Base-by-base conservation (phyloP, 768 basidiomycete species). In the Suillus americanus region DNA sequence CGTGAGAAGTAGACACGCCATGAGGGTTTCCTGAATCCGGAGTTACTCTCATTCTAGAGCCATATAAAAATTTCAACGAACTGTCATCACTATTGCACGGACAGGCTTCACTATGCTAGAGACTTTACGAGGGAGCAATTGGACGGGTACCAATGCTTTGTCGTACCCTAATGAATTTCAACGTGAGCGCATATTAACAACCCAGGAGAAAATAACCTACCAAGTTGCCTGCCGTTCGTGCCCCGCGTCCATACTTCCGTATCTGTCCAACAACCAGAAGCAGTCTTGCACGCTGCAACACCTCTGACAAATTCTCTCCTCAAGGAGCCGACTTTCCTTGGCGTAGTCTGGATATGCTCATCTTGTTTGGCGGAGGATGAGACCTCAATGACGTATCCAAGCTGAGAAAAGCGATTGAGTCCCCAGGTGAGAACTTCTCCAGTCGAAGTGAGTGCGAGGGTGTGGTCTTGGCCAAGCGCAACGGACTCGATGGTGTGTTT, bases 371-470 rank as follows among this genome's bases (percentile, higher is more conserved):
- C 81, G 18, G 77, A 75, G 13, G 75, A 70, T 0, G 78, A 73
- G 1, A 79, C 68, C 66, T 98, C 94, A 4, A 97, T 81, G 3
- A 85, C 78, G 69, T 97, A 97, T 13, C 97, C 96, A 5, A 97
- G 83, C 71, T 98, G 96, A 5, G 86, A 80, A 74, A 95, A 97
- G 16, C 94, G 85, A 68, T 96, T 96, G 30, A 94, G 77, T 16
- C 94, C 97, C 93, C 95, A 99, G 28, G 89, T 94, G 45, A 89
- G 85, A 3, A 98, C 86, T 71, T 95, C 93, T 5, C 97, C 95
- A 0, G 82, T 73, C 30, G 80, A 85, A 0, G 95, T 96, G 35
- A 99, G 79, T 1, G 87, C 91, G 35, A 99, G 85, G 0, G 96
- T 96, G 73, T 99, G 97, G 70, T 99, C 97, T 74, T 97, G 97